Base-by-base conservation (phyloP, 1,284 basidiomycete genomes). In the Inonotus hispidus region DNA sequence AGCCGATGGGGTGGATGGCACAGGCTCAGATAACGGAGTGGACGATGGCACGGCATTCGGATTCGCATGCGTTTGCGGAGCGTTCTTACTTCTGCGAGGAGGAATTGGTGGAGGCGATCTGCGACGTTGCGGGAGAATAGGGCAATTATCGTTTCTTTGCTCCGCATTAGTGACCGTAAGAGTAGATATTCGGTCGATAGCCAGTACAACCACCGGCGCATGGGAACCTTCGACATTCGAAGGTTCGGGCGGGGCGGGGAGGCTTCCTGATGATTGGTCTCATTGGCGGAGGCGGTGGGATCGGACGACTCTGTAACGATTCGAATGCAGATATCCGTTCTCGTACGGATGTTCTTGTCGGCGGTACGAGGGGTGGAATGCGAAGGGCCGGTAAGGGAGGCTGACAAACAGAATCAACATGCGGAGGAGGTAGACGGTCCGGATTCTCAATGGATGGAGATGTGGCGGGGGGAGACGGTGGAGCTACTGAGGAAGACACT, bases 261-360 rank as follows among this genome's bases (percentile, higher is more conserved):
- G 45, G 45, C 19, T 55, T 43, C 25, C 60, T 57, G 13, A 58
- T 13, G 19, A 16, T 16, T 13, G 3, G 13, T 29, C 49, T 46
- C 25, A 55, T 19, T n/a, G 60, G 60, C 23, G 59, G 59, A 27
- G 59, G 59, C 16, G 54, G 59, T 23, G 59, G 59, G 11, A 57
- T 32, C 2, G 60, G 60, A 13, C 60, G 54, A 10, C 49, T 56
- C 13, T 27, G 47, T 16, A 57, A 21, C 16, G 45, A 57, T 35
- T 57, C 54, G 38, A 37, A 57, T 23, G 25, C 45, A 25, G 29
- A 50, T 25, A 57, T 43, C 11, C 54, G 56, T 19, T 56, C 60
- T n/a, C 59, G 59, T 6, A 58, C 60, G 4, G 60, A 58, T 7
- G n/a, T n/a, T 7, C 11, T 25, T n/a, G 29, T 14, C 11, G 27